Base-by-base conservation (phyloP, 176 grass and related monocot species). In the Tillandsia fasciculata region DNA sequence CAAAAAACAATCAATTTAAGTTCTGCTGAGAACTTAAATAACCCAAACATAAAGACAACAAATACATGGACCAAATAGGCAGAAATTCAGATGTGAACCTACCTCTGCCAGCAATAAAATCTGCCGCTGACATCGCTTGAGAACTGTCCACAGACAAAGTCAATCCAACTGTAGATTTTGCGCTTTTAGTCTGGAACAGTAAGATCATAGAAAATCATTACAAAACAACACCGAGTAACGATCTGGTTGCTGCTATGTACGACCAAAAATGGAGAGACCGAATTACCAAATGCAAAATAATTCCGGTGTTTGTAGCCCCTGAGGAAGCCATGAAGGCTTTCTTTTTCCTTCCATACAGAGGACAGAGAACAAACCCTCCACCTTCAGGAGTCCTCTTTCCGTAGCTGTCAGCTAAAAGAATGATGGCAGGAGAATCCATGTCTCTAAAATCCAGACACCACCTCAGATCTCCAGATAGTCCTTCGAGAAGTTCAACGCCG, bases 371-470 rank as follows among this genome's bases (percentile, higher is more conserved):
- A 83, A 99, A 99, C 47, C 89, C 94, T 54, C 94, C 84, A 51
- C 86, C 84, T 77, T 99, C 94, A 73, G 78, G 10, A 66, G 69
- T 85, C 83, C 82, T 92, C 63, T 76, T 99, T 28, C 94, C 94
- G 50, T 84, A 90, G 72, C 66, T 93, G 77, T 90, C 82, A 2
- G 79, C 82, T 72, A 93, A 77, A 70, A 93, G 68, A 66, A 99
- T 53, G 11, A 99, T 74, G 72, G 89, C 84, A 8, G 89, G 84
- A 58, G 84, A 93, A 82, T 87, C 83, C 94, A 99, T 99, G 77
- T 93, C 89, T 83, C 89, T 99, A 67, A 93, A 99, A 79, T 99
- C 87, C 80, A 99, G 85, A 74, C 89, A 99, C 94, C 94, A 99
- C 51, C 87, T 77, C 18, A 67, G 51, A 74, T 90, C 78, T 71